phyloP scores from a whole-genome alignment of 2,329 filamentous ascomycete genomes.

The Massarina eburnea region DNA sequence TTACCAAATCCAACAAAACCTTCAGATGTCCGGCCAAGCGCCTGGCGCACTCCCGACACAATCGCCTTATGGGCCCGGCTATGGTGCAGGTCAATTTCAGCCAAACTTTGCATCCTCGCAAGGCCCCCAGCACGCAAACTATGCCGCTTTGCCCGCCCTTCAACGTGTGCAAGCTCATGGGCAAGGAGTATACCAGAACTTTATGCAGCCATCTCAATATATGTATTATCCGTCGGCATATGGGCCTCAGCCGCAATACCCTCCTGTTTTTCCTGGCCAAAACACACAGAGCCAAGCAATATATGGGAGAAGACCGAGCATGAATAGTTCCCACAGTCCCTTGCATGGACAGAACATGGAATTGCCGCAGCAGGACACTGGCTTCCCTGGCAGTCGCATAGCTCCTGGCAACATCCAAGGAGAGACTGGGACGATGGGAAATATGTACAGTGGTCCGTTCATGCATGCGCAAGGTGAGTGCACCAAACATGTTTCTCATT shows the following conservation, averaged over 20 bases:
- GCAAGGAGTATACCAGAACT: slow-evolving; percentile 31
- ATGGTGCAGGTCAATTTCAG: slow-evolving; percentile 28
- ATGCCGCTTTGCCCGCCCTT: slow-evolving; percentile 23
- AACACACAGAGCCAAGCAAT: slow-evolving; percentile 23
- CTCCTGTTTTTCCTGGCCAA: slow-evolving; percentile 27
- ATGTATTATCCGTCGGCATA: slow-evolving; percentile 41
- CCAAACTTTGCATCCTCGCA: slow-evolving; percentile 31
- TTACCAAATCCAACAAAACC: slow-evolving; percentile 43
- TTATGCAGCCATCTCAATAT: slow-evolving; percentile 33
- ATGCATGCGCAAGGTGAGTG: slow-evolving; percentile 24
- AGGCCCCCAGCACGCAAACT: slow-evolving; percentile 24
- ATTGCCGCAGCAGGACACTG: slow-evolving; percentile 20
- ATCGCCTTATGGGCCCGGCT: slow-evolving; percentile 29
- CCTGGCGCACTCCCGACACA: slow-evolving; percentile 25
- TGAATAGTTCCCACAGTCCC: slow-evolving; percentile 18
- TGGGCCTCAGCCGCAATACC: slow-evolving; percentile 29
- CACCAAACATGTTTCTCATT: not conserved
- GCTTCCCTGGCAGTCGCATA: slow-evolving; percentile 15
- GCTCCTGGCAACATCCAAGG: slow-evolving; percentile 13
- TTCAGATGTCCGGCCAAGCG: slow-evolving; percentile 35
- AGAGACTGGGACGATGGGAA: slow-evolving; percentile 18
- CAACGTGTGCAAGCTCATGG: slow-evolving; percentile 24
- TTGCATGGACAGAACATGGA: slow-evolving; percentile 26
- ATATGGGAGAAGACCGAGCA: slow-evolving; percentile 34
- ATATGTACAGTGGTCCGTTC: slow-evolving; percentile 20